Base-by-base conservation (phyloP, 352 stramenopile species). In the Globisporangium nodosum region DNA sequence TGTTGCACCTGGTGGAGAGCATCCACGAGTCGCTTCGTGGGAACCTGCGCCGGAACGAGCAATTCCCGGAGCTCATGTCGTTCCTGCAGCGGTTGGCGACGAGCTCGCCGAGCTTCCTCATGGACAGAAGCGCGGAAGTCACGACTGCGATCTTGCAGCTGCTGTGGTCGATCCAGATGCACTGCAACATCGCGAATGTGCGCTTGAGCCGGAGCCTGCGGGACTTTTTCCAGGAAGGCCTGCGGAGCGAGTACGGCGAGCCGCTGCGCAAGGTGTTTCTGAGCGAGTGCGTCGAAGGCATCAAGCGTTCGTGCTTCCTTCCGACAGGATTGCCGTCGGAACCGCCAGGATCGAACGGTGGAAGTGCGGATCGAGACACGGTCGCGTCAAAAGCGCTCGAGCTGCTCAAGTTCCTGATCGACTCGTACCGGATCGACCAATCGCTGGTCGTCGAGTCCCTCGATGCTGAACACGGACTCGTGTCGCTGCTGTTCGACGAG, bases 401-500 rank as follows among this genome's bases (percentile, higher is more conserved):
- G 56, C 59, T 93, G 46, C 71, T 96, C 15, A 90, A 92, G 61
- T 91, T 96, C 40, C 57, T 96, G n/a, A 86, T 96, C 33, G 82
- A 93, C 52, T 91, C 86, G 16, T 92, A 94, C 52, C 74, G 79
- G 45, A 70, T 78, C 24, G 81, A 92, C 42, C 78, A 90, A 53
- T 65, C 76, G 18, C 54, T 71, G 1, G 70, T 94, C 1, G 76
- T 94, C 27, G 81, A 92, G 59, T 76, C 85, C 1, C 60, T 94
- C 5, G 85, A 92, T 69, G 73, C 66, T 16, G 79, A 91, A 40
- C 81, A 94, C 37, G 66, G 75, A 5, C 67, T 96, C 18, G 84
- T 91, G 16, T 62, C 74, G 27, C 68, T 96, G 48, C 61, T 96
- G 1, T 96, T 96, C 59, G 85, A 94, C 49, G 86, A 96, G 40